Conservation (phyloP, 768 basidiomycete species). For the Trichaptum fuscoviolaceum region DNA sequence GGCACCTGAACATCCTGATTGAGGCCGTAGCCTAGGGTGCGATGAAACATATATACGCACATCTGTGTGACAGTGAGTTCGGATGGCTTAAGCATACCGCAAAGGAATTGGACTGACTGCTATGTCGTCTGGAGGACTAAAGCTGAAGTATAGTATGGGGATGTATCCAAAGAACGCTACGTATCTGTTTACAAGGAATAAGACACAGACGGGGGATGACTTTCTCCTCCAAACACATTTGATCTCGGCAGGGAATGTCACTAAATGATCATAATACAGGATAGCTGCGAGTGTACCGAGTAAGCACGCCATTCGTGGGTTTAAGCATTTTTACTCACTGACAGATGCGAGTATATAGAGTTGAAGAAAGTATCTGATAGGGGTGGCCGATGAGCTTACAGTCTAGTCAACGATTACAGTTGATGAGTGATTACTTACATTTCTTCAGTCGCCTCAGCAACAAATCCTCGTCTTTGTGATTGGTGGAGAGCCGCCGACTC, state of each 20-base stretch:
- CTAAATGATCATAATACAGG: conserved; percentile 25
- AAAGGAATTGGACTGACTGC: not conserved
- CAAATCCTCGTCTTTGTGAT: not conserved
- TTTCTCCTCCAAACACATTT: conserved; percentile 40
- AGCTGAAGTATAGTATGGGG: conserved; percentile 13
- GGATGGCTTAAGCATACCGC: not conserved
- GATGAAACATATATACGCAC: not conserved
- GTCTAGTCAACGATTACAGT: not conserved
- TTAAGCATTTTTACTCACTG: not conserved
- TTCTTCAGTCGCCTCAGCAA: not conserved
- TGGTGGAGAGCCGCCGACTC: not conserved
- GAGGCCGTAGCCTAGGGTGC: not conserved
- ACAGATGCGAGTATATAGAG: not conserved
- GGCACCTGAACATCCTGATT: not conserved
- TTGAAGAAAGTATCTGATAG: not conserved
- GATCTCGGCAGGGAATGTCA: conserved; percentile 33
- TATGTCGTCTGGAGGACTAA: not conserved
- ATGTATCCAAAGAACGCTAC: conserved; percentile 37
- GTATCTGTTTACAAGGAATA: conserved; percentile 50
- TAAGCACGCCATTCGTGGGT: not conserved
- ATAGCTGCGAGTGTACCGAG: conserved; percentile 15
- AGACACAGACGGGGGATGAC: conserved; percentile 31
- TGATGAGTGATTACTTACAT: not conserved
- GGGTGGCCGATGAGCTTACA: not conserved
- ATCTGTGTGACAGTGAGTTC: not conserved